These are phyloP conservation scores for Endocladia muricata DNA, from an alignment of 31 red algal species.

Conservation along the genomic window DNA sequence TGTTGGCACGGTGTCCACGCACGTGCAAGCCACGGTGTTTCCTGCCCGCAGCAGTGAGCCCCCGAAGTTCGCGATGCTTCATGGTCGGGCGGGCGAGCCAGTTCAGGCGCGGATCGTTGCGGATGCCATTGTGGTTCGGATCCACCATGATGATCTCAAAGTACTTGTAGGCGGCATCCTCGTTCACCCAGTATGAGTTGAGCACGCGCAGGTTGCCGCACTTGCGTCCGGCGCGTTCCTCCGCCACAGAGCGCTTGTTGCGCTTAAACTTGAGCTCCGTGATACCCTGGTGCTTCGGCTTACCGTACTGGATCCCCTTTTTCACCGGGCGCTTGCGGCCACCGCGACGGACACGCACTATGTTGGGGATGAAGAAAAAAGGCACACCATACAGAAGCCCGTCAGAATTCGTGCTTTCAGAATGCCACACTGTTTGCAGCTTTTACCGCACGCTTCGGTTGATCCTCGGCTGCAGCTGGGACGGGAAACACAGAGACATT, in stretches of 20 bases:
- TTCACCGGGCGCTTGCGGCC: slow-evolving; percentile 97
- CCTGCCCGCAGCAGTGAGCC: slow-evolving; percentile 85
- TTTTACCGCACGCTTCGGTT: too few relatives aligned
- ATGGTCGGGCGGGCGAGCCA: slow-evolving; percentile 83
- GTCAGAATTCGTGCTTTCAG: too few relatives aligned
- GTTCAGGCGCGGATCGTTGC: slow-evolving; percentile 89
- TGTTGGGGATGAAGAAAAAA: slow-evolving; percentile 1
- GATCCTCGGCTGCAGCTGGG: too few relatives aligned
- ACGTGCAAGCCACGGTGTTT: slow-evolving; percentile 81
- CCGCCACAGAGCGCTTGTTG: slow-evolving; percentile 94
- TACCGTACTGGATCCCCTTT: slow-evolving; percentile 98
- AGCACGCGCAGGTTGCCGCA: slow-evolving; percentile 98
- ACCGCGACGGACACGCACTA: slow-evolving; percentile 96
- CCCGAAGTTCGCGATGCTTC: slow-evolving; percentile 97
- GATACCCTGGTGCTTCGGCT: slow-evolving; percentile 99
- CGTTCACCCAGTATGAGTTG: slow-evolving; percentile 99
- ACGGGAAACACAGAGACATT: too few relatives aligned
- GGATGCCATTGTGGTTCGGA: slow-evolving; percentile 86
- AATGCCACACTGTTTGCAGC: too few relatives aligned
- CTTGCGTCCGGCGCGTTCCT: slow-evolving; percentile 89
- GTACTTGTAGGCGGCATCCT: slow-evolving; percentile 96
- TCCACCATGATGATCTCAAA: slow-evolving; percentile 97
- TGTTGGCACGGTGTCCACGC: slow-evolving; percentile 80
- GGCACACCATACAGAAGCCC: too few relatives aligned
- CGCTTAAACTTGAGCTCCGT: slow-evolving; percentile 95